Evolutionary conservation across 352 stramenopile genomes (phyloP), one percentile per base, ranked within the genome.

Genomic region (Pythium aristosporum): DNA sequence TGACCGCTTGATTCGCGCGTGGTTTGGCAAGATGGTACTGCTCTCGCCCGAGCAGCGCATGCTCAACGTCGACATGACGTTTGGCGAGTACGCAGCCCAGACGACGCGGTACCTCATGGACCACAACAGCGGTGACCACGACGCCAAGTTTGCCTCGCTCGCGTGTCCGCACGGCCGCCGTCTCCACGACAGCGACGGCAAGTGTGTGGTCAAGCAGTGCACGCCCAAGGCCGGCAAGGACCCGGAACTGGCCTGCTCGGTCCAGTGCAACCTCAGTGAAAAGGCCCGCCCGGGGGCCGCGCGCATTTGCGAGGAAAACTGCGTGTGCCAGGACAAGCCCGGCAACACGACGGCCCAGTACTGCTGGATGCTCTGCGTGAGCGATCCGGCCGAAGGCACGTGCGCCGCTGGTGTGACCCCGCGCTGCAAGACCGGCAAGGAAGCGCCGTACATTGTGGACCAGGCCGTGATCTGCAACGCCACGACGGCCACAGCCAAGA

Each of bases 321-420:
- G 74, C 42, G 48, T 68, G 5, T 81, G 74, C 61, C 49, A 48
- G 20, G 57, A 72, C 23, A 67, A 71, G 60, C 36, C 65, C 39
- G 63, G 67, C 37, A 66, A 58, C 21, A 61, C 63, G 12, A 71
- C 64, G 56, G 73, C 63, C 13, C 61, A 63, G 28, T 41, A 58
- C 46, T 78, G 74, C 71, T 81, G 74, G 71, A 81, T 77, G 71
- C 61, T 73, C 20, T 81, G 74, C 58, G 75, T 81, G 41, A 64
- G 65, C 34, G 48, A 65, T 25, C 55, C 64, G 9, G 54, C 66
- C 12, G 65, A 52, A 20, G 65, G 44, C 3, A 21, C 36, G 52
- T 71, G 65, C 32, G 57, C 20, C 21, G 30, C 57, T 8, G 48
- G 57, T 15, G 49, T 60, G 0, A 25, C 28, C 2, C 57, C 54